Conservation (phyloP, 148 eudicot species). For the Chenopodium quinoa region DNA sequence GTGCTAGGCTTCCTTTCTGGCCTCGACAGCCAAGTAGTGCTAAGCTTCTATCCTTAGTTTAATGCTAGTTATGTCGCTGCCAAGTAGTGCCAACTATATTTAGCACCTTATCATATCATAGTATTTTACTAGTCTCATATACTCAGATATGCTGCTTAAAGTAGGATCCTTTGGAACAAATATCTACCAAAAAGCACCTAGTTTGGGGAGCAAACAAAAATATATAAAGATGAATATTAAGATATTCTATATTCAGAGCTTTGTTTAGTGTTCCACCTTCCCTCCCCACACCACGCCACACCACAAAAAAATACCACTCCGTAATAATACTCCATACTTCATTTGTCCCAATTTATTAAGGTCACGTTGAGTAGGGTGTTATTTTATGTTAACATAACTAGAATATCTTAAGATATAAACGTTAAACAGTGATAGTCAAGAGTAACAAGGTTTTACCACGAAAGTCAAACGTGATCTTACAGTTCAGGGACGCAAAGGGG, state of each 20-base stretch:
- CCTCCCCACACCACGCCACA: not conserved
- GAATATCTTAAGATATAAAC: not conserved
- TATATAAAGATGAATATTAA: not conserved
- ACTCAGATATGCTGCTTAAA: not conserved
- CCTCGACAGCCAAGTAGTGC: too few relatives aligned
- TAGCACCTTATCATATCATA: not conserved
- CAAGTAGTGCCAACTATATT: not conserved
- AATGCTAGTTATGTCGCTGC: not conserved
- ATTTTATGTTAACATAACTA: not conserved
- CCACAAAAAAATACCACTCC: not conserved
- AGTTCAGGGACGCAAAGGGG: too few relatives aligned
- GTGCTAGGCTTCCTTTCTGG: too few relatives aligned
- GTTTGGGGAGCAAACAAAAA: not conserved
- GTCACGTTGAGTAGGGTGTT: not conserved
- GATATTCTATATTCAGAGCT: not conserved
- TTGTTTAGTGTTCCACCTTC: not conserved
- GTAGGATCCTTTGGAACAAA: not conserved
- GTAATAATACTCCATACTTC: too few relatives aligned
- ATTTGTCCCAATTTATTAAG: too few relatives aligned
- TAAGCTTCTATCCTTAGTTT: not conserved
- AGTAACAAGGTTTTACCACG: too few relatives aligned
- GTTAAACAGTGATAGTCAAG: too few relatives aligned
- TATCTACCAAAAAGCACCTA: not conserved
- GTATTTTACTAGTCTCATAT: not conserved
- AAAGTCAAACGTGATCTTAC: too few relatives aligned